phyloP scores from a whole-genome alignment of 257 asterid species.

The Gentiana straminea region DNA sequence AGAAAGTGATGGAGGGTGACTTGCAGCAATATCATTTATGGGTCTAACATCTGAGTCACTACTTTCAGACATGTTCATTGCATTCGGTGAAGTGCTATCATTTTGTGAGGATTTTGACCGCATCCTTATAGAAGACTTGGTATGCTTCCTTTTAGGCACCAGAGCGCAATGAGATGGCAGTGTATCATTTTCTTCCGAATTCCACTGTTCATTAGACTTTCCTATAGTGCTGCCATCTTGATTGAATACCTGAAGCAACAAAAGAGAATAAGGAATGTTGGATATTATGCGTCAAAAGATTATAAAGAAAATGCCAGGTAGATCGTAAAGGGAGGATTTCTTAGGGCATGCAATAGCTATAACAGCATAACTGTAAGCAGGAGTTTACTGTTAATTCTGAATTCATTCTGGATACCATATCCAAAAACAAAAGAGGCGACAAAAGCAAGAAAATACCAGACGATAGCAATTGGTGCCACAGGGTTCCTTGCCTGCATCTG shows the following conservation, averaged over 20 bases:
- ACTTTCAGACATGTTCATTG: constrained; percentile 26
- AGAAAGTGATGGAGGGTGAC: constrained; percentile 24
- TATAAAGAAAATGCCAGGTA: too few species aligned
- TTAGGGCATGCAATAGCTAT: too few species aligned
- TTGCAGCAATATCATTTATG: constrained; percentile 30
- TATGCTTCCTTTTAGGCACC: constrained; percentile 43
- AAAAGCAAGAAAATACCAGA: constrained; percentile 31
- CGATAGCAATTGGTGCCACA: constrained; percentile 74
- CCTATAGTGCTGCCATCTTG: constrained; percentile 27
- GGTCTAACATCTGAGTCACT: constrained; percentile 47
- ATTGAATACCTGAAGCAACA: constrained; percentile 31
- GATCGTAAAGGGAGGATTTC: too few species aligned
- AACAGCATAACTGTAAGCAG: too few species aligned
- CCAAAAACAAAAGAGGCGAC: constrained; percentile 5
- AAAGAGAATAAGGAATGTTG: neutral
- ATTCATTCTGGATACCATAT: too few species aligned
- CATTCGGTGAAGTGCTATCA: constrained; percentile 53
- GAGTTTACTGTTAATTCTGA: too few species aligned
- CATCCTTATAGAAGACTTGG: constrained; percentile 19
- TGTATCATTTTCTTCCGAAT: constrained; percentile 33
- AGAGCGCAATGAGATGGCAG: constrained; percentile 36
- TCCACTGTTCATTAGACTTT: constrained; percentile 26
- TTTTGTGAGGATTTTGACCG: constrained; percentile 57
- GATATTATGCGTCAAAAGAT: neutral
- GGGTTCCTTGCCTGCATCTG: constrained; percentile 52